Evolutionary conservation across 163 green algal species (phyloP).

Genomic region (Volvox carteri): DNA sequence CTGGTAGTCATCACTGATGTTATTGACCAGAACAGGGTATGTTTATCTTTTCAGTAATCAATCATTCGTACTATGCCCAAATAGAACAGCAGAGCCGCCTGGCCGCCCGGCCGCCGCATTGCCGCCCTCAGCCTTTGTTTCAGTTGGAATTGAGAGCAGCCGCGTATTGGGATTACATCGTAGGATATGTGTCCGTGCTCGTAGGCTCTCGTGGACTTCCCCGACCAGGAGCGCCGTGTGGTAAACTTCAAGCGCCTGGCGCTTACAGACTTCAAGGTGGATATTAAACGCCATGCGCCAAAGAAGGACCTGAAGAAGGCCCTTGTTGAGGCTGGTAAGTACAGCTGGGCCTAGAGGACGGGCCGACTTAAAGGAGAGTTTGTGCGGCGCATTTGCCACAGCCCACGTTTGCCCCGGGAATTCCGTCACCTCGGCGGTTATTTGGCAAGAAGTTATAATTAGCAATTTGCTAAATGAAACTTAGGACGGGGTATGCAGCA

Average conservation of each 20-base stretch:
- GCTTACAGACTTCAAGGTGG: constrained; percentile 95
- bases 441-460: no score
- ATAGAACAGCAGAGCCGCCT: neutral
- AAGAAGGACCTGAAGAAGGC: constrained; percentile 93
- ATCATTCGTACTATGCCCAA: neutral
- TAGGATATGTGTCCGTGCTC: neutral
- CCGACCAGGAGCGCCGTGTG: constrained; percentile 81
- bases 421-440: no score
- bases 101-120: constrained; percentile 35
- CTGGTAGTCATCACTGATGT: constrained; percentile 98
- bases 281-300: constrained; percentile 90
- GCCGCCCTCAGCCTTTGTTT: constrained; percentile 27
- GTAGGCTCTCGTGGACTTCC: constrained; percentile 94
- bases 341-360: no score
- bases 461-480: no score
- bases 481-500: no score
- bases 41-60: constrained; percentile 16
- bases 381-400: no score
- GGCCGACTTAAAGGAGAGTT: no score
- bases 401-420: no score
- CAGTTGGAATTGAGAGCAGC: neutral
- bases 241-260: constrained; percentile 96
- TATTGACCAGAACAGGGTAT: constrained; percentile 96
- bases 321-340: constrained; percentile 59
- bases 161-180: neutral